phyloP scores from a whole-genome alignment of 331 rosid genomes.

The Malus hybrid region DNA sequence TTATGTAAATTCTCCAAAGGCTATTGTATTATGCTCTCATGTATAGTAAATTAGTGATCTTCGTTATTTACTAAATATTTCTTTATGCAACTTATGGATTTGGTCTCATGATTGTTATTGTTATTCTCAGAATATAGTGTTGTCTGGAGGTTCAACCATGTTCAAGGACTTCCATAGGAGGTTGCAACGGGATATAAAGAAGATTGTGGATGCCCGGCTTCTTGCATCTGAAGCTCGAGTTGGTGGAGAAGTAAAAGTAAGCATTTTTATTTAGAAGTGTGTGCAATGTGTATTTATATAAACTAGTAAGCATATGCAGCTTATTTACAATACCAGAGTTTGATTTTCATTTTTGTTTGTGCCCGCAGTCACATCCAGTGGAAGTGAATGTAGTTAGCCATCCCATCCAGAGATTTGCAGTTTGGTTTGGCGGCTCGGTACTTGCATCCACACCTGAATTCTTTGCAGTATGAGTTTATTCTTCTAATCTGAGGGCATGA shows the following conservation, averaged over 20 bases:
- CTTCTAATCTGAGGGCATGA: neutral
- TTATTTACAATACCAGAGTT: neutral
- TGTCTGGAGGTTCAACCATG: slow-evolving; percentile 99
- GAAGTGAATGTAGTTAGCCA: slow-evolving; percentile 95
- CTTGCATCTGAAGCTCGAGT: slow-evolving; percentile 78
- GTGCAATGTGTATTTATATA: neutral
- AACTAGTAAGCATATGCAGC: neutral
- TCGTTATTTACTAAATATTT: neutral
- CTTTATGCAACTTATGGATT: neutral
- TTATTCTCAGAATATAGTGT: slow-evolving; percentile 70
- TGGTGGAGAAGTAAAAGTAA: slow-evolving; percentile 72
- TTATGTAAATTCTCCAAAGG: neutral
- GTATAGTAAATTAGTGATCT: neutral
- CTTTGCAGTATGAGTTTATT: slow-evolving; percentile 55
- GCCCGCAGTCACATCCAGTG: slow-evolving; percentile 77
- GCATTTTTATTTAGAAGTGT: slow-evolving; percentile 6
- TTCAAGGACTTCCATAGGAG: slow-evolving; percentile 97
- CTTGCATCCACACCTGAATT: slow-evolving; percentile 98
- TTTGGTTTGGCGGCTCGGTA: slow-evolving; percentile 99
- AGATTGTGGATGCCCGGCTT: slow-evolving; percentile 87
- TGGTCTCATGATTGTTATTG: neutral
- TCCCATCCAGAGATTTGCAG: slow-evolving; percentile 98
- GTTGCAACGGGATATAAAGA: slow-evolving; percentile 92
- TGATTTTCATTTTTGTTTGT: slow-evolving; percentile 3
- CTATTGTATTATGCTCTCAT: neutral